These are phyloP conservation scores for Leucocoprinus sp. DNA, from an alignment of 768 basidiomycete species.

Conservation along the genomic window DNA sequence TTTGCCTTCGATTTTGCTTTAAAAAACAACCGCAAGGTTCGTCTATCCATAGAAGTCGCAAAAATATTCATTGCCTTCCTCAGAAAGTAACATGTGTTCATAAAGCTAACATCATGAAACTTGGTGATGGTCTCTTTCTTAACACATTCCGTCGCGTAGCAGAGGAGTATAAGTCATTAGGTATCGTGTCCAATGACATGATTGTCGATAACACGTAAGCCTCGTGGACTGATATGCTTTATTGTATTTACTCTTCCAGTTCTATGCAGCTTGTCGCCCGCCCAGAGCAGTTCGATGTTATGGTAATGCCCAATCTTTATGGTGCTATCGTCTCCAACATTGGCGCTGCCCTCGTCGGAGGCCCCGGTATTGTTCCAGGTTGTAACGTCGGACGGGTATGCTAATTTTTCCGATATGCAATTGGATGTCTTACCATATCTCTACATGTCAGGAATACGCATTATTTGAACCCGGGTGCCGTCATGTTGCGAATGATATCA, in stretches of 20 bases:
- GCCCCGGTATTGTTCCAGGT: slow-evolving; percentile 95
- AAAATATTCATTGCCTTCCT: slow-evolving; percentile 7
- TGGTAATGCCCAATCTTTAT: slow-evolving; percentile 98
- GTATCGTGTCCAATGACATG: slow-evolving; percentile 95
- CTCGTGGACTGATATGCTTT: slow-evolving; percentile 5
- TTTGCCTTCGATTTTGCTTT: slow-evolving; percentile 99
- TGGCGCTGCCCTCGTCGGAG: slow-evolving; percentile 96
- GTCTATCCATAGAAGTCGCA: neutral
- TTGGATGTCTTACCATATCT: slow-evolving; percentile 10
- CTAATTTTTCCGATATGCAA: neutral
- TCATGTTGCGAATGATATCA: slow-evolving; percentile 91
- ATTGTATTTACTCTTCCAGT: slow-evolving; percentile 30
- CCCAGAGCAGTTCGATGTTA: slow-evolving; percentile 95
- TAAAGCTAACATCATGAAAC: slow-evolving; percentile 99
- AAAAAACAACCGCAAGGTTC: slow-evolving; percentile 95
- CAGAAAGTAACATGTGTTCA: slow-evolving; percentile 99
- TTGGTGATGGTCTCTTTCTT: slow-evolving; percentile 97
- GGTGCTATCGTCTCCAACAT: slow-evolving; percentile 98
- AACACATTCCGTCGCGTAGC: slow-evolving; percentile 96
- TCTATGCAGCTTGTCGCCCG: slow-evolving; percentile 99
- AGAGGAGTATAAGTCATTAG: slow-evolving; percentile 90
- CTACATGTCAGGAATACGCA: slow-evolving; percentile 70
- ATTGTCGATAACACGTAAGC: slow-evolving; percentile 96
- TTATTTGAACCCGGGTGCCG: slow-evolving; percentile 98
- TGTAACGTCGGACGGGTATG: slow-evolving; percentile 90